These are phyloP conservation scores for Cladophialophora immunda DNA, from an alignment of 2,329 filamentous ascomycete genomes.

Conservation along the genomic window DNA sequence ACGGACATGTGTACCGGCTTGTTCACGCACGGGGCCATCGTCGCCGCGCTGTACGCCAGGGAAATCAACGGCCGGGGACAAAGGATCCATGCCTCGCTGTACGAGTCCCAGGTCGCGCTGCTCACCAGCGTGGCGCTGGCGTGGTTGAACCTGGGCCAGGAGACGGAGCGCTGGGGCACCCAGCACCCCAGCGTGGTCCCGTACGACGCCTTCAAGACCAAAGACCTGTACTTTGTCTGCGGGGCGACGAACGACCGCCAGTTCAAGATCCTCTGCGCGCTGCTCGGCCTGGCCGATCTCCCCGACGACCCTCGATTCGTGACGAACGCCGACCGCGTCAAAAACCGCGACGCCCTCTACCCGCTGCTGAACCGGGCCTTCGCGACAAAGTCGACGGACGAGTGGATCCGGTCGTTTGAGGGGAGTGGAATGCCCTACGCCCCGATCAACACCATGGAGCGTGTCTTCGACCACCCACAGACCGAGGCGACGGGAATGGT, in stretches of 20 bases:
- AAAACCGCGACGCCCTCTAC: constrained; percentile 53
- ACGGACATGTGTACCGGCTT: constrained; percentile 34
- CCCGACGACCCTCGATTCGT: constrained; percentile 66
- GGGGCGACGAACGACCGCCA: constrained; percentile 77
- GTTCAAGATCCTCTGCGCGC: constrained; percentile 71
- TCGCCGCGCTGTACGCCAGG: constrained; percentile 30
- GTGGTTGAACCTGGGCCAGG: constrained; percentile 30
- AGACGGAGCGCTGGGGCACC: constrained; percentile 53
- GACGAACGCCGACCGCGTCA: constrained; percentile 70
- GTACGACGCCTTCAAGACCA: constrained; percentile 67
- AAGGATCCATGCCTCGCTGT: constrained; percentile 54
- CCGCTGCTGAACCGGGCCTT: constrained; percentile 49
- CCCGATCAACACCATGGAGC: constrained; percentile 57
- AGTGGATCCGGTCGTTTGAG: constrained; percentile 53
- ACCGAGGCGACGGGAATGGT: constrained; percentile 52
- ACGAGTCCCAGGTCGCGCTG: constrained; percentile 49
- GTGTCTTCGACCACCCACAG: constrained; percentile 56
- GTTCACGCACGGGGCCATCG: constrained; percentile 32
- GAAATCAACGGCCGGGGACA: constrained; percentile 25
- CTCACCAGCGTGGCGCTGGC: constrained; percentile 33
- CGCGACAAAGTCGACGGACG: constrained; percentile 48
- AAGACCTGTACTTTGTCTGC: constrained; percentile 74
- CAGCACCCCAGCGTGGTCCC: constrained; percentile 59
- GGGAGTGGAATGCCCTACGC: constrained; percentile 57
- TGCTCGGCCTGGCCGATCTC: constrained; percentile 67